Evolutionary conservation across 345 rosid species (phyloP).

Genomic region (Syzygium oleosum): DNA sequence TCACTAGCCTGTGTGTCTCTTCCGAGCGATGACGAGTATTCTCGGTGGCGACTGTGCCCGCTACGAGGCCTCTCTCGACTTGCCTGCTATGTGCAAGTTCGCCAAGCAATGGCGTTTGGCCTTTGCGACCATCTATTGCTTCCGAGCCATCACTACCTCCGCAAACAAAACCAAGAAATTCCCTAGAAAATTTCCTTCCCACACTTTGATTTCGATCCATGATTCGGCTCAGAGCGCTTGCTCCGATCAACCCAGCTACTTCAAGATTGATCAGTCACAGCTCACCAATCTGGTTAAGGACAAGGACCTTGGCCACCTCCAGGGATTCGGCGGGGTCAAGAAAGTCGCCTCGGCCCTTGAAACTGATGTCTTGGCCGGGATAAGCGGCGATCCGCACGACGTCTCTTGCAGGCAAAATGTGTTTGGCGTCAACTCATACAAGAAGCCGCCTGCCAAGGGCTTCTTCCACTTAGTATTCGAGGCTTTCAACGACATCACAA

Average conservation of each 20-base stretch:
- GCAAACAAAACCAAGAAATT: background rate
- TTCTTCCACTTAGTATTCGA: constrained; percentile 32
- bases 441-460: constrained; percentile 47
- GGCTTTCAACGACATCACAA: constrained; percentile 45
- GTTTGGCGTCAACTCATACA: constrained; percentile 58
- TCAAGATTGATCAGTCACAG: constrained; percentile 18
- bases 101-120: constrained; percentile 47
- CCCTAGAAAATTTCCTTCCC: background rate
- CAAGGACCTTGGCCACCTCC: constrained; percentile 23
- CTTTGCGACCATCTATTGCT: constrained; percentile 37
- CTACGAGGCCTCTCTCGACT: constrained; percentile 2
- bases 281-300: constrained; percentile 35
- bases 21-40: background rate
- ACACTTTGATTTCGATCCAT: constrained; percentile 6
- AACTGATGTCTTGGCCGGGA: constrained; percentile 29
- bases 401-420: constrained; percentile 26
- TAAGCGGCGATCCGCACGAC: constrained; percentile 19
- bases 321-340: constrained; percentile 28
- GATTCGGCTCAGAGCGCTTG: constrained; percentile 38
- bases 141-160: constrained; percentile 9
- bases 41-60: background rate
- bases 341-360: constrained; percentile 30
- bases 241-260: constrained; percentile 14
- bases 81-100: constrained; percentile 14
- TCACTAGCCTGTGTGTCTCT: background rate